Base-by-base conservation (phyloP, 768 basidiomycete species). In the Sarcodon aspratus region DNA sequence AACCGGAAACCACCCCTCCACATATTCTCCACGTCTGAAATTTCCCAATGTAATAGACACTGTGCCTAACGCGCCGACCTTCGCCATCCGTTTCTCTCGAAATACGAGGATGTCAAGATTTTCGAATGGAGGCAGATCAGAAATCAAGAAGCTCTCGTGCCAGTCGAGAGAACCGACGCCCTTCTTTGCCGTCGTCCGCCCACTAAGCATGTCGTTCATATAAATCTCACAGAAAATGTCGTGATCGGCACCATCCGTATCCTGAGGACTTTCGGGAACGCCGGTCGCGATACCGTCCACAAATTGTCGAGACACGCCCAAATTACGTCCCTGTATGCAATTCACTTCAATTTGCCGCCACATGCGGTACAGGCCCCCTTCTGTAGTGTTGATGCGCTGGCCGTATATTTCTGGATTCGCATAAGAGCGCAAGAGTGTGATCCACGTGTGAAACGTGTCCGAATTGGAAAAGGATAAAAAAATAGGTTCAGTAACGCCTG, bases 1-100 rank as follows among this genome's bases (percentile, higher is more conserved):
- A 3, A 90, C 76, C 11, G 88, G 84, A 63, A 81, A 92, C 86
- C 86, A 93, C 11, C 90, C 90, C 59, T 93, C 89, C 6, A 87
- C 72, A 3, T 67, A 61, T 55, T 89, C 85, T 13, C 81, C 78
- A 21, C 89, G 72, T 18, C 82, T 76, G 57, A 92, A 86, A 57
- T 84, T 85, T 8, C 65, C 65, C 18, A 92, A 69, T 1, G 79
- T 68, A 47, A 94, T 78, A 18, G 71, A 71, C 17, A 82, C 73
- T 27, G 69, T 73, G 18, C 90, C 90, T 36, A 88, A 57, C 15
- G 72, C 57, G 4, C 62, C 54, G 4, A 80, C 75, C 59, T 79
- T 85, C 56, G 68, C 60, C 27, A 74, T 61, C 54, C 75, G 79
- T 67, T 79, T 85, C 64, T 84, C 84, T 49, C 73, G 74, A 75